These are phyloP conservation scores for Ceratobasidium sp. DNA, from an alignment of 1,284 basidiomycete genomes.

Conservation along the genomic window DNA sequence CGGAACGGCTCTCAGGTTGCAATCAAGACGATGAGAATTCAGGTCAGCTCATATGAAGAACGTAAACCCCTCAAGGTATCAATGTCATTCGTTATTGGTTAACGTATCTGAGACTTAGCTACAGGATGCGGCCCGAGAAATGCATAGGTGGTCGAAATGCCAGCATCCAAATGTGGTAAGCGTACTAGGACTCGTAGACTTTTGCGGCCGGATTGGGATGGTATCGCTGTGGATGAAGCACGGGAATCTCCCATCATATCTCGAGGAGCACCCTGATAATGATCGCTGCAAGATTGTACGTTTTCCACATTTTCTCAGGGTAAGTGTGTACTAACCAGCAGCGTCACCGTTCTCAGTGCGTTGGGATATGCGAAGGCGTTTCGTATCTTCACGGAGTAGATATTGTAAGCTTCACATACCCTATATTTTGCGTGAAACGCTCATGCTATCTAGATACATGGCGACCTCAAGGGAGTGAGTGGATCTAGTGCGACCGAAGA, in stretches of 20 bases:
- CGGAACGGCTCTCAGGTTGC: background rate
- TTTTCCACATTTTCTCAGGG: background rate
- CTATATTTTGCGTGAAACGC: background rate
- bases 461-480: constrained; percentile 9
- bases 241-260: background rate
- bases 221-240: background rate
- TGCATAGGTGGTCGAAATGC: constrained; percentile 21
- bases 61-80: constrained; percentile 3
- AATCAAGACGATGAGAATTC: background rate
- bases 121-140: background rate
- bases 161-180: background rate
- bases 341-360: background rate
- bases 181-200: constrained; percentile 1
- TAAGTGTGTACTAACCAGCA: too few relatives aligned
- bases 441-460: constrained; percentile 5
- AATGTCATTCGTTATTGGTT: background rate
- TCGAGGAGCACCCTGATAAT: background rate
- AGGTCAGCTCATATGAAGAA: background rate
- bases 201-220: constrained; percentile 13
- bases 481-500: background rate
- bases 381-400: background rate
- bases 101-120: background rate
- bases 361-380: background rate
- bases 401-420: background rate
- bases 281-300: constrained; percentile 8